phyloP scores from a whole-genome alignment of 2,329 filamentous ascomycete genomes.

The Coniochaeta sp. region DNA sequence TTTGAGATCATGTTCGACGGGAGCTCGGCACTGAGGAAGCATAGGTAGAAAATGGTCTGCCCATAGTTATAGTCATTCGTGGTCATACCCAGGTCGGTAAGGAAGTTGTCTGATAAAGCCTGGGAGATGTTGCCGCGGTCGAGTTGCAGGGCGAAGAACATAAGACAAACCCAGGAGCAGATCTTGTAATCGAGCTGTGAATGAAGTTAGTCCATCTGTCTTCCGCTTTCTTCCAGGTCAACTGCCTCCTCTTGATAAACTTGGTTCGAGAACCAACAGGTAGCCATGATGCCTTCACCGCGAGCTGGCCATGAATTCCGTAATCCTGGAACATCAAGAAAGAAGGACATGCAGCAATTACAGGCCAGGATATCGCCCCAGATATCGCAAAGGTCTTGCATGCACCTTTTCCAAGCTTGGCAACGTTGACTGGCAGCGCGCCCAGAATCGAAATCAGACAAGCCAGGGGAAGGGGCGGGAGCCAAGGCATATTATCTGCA shows the following conservation, averaged over 20 bases:
- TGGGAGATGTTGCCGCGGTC: slow-evolving; percentile 27
- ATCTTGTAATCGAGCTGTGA: slow-evolving; percentile 22
- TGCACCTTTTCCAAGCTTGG: background rate
- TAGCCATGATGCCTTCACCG: slow-evolving; percentile 2
- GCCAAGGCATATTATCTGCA: background rate
- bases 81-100: slow-evolving; percentile 19
- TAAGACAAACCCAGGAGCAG: slow-evolving; percentile 21
- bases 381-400: background rate
- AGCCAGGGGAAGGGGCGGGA: background rate
- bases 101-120: slow-evolving; percentile 26
- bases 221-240: background rate
- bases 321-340: background rate
- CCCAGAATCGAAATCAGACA: slow-evolving; percentile 6
- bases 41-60: slow-evolving; percentile 43
- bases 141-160: slow-evolving; percentile 28
- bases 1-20: slow-evolving; percentile 56
- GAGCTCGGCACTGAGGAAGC: slow-evolving; percentile 48
- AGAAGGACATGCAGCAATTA: background rate
- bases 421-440: background rate
- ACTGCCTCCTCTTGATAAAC: background rate
- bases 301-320: background rate
- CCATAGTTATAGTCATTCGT: slow-evolving; percentile 43
- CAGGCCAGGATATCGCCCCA: background rate
- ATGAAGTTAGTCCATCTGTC: background rate
- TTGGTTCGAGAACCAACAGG: background rate